A percentile compares a stretch with the other conserved stretches of the same genome.
phyloP scores from a whole-genome alignment of 768 basidiomycete species.

The Russula lepida region DNA sequence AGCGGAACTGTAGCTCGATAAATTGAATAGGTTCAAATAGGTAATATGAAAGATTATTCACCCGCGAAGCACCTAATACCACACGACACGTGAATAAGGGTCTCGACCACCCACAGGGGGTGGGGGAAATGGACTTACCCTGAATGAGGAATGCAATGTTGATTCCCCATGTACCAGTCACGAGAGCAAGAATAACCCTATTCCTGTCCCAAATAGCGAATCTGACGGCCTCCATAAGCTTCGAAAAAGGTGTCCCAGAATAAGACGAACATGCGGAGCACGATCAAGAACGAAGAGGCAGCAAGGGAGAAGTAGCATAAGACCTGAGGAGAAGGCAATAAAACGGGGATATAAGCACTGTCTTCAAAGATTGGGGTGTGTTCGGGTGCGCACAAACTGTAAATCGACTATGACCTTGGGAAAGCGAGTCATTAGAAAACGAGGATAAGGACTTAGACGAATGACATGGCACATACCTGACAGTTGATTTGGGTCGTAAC shows the following conservation, averaged over 20 bases:
- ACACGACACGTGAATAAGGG: too few species aligned
- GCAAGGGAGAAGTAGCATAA: background rate
- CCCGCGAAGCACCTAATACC: background rate
- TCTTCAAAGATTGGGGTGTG: background rate
- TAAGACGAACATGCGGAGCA: slow-evolving; percentile 4
- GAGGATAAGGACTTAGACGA: too few species aligned
- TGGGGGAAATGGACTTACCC: background rate
- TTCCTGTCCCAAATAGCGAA: background rate
- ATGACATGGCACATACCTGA: background rate
- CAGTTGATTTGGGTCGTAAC: background rate
- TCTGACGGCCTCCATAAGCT: background rate
- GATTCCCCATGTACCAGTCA: background rate
- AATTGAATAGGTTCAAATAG: background rate
- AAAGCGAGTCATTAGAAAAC: background rate
- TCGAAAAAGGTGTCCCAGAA: too few species aligned
- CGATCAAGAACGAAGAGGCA: background rate
- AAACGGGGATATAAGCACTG: too few species aligned
- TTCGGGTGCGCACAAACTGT: background rate
- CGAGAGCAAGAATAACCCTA: background rate
- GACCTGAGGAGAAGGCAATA: background rate
- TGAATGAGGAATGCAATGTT: background rate
- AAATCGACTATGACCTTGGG: background rate
- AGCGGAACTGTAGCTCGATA: background rate
- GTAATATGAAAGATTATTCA: background rate
- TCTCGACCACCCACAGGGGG: too few species aligned